These are phyloP conservation scores for Leccinum pellstonianum DNA, from an alignment of 768 basidiomycete genomes.

Conservation along the genomic window DNA sequence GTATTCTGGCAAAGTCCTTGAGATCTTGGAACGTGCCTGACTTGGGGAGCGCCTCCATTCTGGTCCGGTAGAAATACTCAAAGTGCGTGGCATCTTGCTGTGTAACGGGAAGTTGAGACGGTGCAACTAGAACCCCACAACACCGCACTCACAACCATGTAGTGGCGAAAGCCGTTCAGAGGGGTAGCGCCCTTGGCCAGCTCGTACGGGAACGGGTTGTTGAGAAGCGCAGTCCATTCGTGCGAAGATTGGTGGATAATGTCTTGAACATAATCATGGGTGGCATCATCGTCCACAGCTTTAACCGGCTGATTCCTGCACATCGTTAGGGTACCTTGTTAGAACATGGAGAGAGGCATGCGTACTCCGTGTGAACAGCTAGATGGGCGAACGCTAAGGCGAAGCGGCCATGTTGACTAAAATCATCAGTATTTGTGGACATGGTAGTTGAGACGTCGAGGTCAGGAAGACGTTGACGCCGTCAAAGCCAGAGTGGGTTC, in stretches of 20 bases:
- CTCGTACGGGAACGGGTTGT: not conserved
- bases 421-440: not conserved
- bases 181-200: conserved; percentile 1
- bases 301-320: not conserved
- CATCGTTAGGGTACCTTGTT: not conserved
- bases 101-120: not conserved
- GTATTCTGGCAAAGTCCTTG: not conserved
- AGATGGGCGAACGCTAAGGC: not conserved
- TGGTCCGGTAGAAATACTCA: conserved; percentile 4
- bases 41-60: not conserved
- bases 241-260: not conserved
- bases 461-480: not conserved
- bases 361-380: not conserved
- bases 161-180: conserved; percentile 7
- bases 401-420: not conserved
- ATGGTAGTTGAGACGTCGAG: not conserved
- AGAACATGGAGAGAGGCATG: not conserved
- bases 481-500: too few species aligned
- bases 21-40: conserved; percentile 2
- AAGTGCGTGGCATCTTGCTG: conserved; percentile 11
- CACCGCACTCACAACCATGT: conserved; percentile 1
- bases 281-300: too few species aligned
- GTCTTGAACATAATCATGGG: conserved; percentile 1
- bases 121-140: not conserved
- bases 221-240: not conserved